Evolutionary conservation across 2,329 filamentous ascomycete species (phyloP).

Genomic region (Metarhizium rileyi): DNA sequence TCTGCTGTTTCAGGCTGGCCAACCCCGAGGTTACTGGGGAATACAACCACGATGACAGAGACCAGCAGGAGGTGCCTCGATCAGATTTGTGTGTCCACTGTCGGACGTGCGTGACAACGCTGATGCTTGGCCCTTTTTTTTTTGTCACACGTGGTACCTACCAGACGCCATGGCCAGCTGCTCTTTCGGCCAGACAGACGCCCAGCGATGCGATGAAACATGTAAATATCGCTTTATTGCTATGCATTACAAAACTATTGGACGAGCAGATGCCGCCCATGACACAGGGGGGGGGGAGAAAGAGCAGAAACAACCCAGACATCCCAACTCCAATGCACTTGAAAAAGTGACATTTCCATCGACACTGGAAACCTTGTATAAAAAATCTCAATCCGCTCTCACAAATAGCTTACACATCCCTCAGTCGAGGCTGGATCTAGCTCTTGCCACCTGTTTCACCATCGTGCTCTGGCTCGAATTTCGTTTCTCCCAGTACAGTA

Average conservation of each 20-base stretch:
- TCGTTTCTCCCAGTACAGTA: slow-evolving; percentile 58
- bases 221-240: background rate
- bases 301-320: background rate
- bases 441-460: slow-evolving; percentile 18
- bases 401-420: background rate
- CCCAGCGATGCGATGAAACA: background rate
- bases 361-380: background rate
- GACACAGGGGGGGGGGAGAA: background rate
- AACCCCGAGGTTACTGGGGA: background rate
- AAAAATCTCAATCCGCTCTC: background rate
- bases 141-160: background rate
- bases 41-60: too few relatives aligned
- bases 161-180: background rate
- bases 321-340: background rate
- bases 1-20: background rate
- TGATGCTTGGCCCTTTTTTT: too few relatives aligned
- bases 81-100: too few relatives aligned
- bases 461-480: slow-evolving; percentile 57
- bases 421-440: slow-evolving; percentile 5
- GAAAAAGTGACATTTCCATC: background rate
- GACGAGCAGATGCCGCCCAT: background rate
- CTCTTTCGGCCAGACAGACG: background rate
- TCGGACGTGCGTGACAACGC: too few relatives aligned
- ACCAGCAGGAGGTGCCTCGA: too few relatives aligned
- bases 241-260: background rate